phyloP scores from a whole-genome alignment of 352 stramenopile species.

The Lagenidium giganteum region DNA sequence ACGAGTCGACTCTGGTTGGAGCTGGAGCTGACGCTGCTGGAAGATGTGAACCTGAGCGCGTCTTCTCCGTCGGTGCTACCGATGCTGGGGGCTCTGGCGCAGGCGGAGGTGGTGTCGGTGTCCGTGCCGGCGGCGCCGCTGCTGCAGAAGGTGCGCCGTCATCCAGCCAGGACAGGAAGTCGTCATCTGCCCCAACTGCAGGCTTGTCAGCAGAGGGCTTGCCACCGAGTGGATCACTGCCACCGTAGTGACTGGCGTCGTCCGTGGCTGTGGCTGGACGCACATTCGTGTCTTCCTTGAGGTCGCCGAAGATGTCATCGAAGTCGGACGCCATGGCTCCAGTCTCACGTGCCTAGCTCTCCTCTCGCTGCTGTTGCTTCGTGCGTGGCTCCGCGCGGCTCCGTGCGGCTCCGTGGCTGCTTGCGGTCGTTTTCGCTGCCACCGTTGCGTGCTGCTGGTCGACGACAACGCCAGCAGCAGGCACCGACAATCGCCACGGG shows the following conservation, averaged over 20 bases:
- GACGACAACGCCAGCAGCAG: no score
- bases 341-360: no score
- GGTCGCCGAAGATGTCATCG: constrained; percentile 79
- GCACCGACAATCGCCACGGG: no score
- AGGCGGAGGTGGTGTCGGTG: neutral
- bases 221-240: neutral
- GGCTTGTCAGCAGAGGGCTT: constrained; percentile 22
- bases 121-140: constrained; percentile 1
- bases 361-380: no score
- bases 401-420: no score
- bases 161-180: constrained; percentile 82
- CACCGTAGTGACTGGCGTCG: no score
- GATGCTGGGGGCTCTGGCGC: constrained; percentile 1
- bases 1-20: neutral
- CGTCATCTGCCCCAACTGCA: constrained; percentile 34
- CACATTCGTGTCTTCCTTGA: constrained; percentile 67
- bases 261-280: no score
- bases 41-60: constrained; percentile 11
- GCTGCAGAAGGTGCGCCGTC: constrained; percentile 18
- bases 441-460: no score
- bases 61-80: constrained; percentile 9
- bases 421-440: no score
- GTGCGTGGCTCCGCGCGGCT: no score
- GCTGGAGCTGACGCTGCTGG: neutral
- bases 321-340: constrained; percentile 59